Percentiles rank a stretch among this genome's conserved stretches.
phyloP scores from a whole-genome alignment of 2,329 filamentous ascomycete species.

The Pyricularia pennisetigena region DNA sequence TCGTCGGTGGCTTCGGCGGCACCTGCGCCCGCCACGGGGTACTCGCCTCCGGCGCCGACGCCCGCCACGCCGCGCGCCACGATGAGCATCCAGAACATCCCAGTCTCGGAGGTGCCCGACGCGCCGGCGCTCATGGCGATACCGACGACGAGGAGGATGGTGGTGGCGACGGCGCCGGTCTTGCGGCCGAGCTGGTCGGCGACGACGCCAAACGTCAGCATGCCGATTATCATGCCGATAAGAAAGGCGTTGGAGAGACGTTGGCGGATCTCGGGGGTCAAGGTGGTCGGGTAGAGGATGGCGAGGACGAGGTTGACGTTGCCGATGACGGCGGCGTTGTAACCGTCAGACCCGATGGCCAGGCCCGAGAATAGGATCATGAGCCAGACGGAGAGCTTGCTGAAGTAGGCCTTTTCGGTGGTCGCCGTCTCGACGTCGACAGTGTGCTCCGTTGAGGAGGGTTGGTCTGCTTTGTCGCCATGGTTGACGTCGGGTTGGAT shows the following conservation, averaged over 20 bases:
- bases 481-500: neutral
- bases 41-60: slow-evolving; percentile 39
- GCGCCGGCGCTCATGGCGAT: slow-evolving; percentile 35
- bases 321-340: slow-evolving; percentile 33
- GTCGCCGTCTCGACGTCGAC: neutral
- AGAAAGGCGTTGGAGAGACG: slow-evolving; percentile 45
- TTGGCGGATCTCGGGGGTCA: slow-evolving; percentile 33
- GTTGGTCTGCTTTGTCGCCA: neutral
- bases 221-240: slow-evolving; percentile 46
- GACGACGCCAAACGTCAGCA: slow-evolving; percentile 40
- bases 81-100: slow-evolving; percentile 42
- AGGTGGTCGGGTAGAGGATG: slow-evolving; percentile 28
- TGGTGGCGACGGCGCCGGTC: slow-evolving; percentile 35
- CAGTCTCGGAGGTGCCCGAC: slow-evolving; percentile 23
- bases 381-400: slow-evolving; percentile 28
- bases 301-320: slow-evolving; percentile 31
- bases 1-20: slow-evolving; percentile 46
- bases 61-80: slow-evolving; percentile 28
- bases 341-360: slow-evolving; percentile 34
- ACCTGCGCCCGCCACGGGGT: slow-evolving; percentile 38
- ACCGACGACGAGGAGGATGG: slow-evolving; percentile 30
- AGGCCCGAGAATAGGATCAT: slow-evolving; percentile 35
- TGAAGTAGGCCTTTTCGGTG: slow-evolving; percentile 18
- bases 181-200: slow-evolving; percentile 41
- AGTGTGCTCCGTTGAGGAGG: neutral